These are phyloP conservation scores for Trichoderma endophyticum DNA, from an alignment of 2,329 filamentous ascomycete species.

Conservation along the genomic window DNA sequence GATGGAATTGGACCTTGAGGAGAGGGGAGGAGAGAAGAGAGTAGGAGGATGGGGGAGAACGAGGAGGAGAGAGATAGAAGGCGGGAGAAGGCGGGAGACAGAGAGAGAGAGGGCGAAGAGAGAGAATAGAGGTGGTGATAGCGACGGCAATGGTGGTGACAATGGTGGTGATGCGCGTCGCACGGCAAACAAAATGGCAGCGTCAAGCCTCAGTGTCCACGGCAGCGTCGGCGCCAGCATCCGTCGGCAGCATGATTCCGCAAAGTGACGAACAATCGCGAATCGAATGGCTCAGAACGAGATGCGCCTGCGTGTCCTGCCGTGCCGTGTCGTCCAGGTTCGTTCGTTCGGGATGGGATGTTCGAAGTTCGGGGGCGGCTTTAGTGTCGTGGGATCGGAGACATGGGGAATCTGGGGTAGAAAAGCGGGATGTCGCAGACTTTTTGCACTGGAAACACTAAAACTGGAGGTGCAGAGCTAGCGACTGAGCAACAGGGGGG, in stretches of 20 bases:
- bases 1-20: not conserved
- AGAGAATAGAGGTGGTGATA: not conserved
- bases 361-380: not conserved
- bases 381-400: slow-evolving; percentile 3
- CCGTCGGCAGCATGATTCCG: slow-evolving; percentile 20
- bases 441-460: not conserved
- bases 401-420: slow-evolving; percentile 13
- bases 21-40: not conserved
- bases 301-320: not conserved
- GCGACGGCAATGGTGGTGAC: not conserved
- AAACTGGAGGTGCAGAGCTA: not conserved
- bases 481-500: not conserved
- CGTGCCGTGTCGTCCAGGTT: not conserved
- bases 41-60: not conserved
- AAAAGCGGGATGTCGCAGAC: slow-evolving; percentile 8
- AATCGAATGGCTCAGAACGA: not conserved
- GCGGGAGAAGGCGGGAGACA: not conserved
- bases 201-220: slow-evolving; percentile 20
- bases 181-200: not conserved
- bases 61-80: not conserved
- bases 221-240: slow-evolving; percentile 20
- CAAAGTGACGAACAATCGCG: not conserved
- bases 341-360: not conserved
- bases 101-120: not conserved
- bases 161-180: not conserved